A percentile compares a stretch with the other conserved stretches of the same genome.
Evolutionary conservation across 176 grass and related monocot genomes (phyloP).

Genomic region (Raddia guianensis): DNA sequence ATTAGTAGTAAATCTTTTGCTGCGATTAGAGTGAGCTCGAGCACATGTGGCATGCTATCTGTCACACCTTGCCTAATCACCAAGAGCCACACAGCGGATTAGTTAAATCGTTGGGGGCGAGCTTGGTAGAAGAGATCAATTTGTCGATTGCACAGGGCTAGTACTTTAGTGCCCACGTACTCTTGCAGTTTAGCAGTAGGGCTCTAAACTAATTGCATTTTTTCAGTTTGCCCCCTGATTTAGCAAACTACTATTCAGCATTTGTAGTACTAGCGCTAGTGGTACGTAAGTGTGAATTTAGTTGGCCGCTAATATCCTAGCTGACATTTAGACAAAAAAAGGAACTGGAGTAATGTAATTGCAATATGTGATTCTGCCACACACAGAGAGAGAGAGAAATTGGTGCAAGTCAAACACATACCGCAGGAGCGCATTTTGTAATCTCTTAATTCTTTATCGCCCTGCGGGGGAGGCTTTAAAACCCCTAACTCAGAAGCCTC

Average conservation of each 20-base stretch:
- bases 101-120: neutral
- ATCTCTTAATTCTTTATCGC: no score
- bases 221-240: neutral
- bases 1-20: neutral
- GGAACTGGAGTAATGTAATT: neutral
- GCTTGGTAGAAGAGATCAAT: neutral
- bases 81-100: conserved; percentile 31
- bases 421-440: no score
- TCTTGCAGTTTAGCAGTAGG: neutral
- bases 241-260: neutral
- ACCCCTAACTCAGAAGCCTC: no score
- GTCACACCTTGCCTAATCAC: neutral
- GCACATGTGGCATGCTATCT: conserved; percentile 21
- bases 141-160: conserved; percentile 28
- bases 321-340: neutral
- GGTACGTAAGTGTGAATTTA: no score
- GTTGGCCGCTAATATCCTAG: neutral
- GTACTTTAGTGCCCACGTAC: neutral
- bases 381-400: neutral
- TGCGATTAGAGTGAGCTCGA: neutral
- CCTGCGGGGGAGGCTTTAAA: no score
- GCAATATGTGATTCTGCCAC: neutral
- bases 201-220: neutral
- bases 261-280: no score
- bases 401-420: neutral